Conservation (phyloP, 2,329 filamentous ascomycete species). For the Pleurostoma richardsiae region DNA sequence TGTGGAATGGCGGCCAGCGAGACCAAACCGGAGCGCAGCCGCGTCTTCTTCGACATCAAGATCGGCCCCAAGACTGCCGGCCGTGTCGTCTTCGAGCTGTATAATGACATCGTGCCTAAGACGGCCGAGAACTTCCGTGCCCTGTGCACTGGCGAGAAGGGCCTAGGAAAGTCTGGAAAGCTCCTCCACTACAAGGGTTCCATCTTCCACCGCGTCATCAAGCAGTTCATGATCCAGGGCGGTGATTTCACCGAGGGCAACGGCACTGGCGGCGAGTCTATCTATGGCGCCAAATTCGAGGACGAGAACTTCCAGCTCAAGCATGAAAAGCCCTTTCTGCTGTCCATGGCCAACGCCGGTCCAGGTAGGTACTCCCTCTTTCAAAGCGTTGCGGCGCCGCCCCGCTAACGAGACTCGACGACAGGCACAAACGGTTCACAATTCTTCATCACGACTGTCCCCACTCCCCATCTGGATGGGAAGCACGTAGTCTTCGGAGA, state of each 20-base stretch:
- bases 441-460: conserved; percentile 95
- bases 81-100: conserved; percentile 82
- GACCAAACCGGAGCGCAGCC: conserved; percentile 55
- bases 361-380: conserved; percentile 55
- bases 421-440: conserved; percentile 90
- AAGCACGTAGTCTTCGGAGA: conserved; percentile 98
- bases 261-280: conserved; percentile 92
- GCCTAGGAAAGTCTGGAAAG: conserved; percentile 73
- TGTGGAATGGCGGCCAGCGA: conserved; percentile 32
- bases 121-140: conserved; percentile 95
- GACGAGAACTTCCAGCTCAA: conserved; percentile 93
- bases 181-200: conserved; percentile 91
- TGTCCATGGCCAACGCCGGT: conserved; percentile 98
- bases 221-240: conserved; percentile 98
- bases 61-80: conserved; percentile 71
- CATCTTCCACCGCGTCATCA: conserved; percentile 93
- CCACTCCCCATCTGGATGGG: conserved; percentile 88
- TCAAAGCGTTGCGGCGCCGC: not conserved
- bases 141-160: conserved; percentile 94
- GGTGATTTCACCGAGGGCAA: conserved; percentile 95
- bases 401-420: conserved; percentile 1
- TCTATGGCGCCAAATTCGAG: conserved; percentile 95
- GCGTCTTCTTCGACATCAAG: conserved; percentile 90
- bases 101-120: conserved; percentile 75
- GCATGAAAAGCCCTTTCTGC: conserved; percentile 87